Evolutionary conservation across 441 rosid genomes (phyloP).

Genomic region (Pelargonium myrrhifolium): DNA sequence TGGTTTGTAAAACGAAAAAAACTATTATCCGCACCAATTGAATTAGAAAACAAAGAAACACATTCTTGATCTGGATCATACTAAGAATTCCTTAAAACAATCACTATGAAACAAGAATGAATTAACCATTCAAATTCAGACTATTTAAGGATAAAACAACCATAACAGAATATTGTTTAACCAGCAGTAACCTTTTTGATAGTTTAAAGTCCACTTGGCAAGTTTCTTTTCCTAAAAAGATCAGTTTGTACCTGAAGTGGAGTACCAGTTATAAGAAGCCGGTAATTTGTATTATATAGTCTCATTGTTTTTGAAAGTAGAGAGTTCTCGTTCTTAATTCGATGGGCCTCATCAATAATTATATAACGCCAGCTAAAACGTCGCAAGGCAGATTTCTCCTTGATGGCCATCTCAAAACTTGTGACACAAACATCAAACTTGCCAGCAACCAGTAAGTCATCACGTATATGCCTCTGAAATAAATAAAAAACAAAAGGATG

Average conservation of each 20-base stretch:
- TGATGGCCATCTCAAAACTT: conserved; percentile 99
- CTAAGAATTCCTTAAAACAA: too few relatives aligned
- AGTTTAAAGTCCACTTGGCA: not conserved
- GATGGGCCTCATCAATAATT: conserved; percentile 96
- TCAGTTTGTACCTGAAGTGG: conserved; percentile 81
- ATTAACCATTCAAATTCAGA: too few relatives aligned
- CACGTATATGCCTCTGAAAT: conserved; percentile 83
- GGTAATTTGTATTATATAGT: conserved; percentile 81
- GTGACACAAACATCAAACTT: conserved; percentile 98
- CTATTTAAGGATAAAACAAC: not conserved
- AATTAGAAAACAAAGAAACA: too few relatives aligned
- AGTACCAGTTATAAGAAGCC: conserved; percentile 95
- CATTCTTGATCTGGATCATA: too few relatives aligned
- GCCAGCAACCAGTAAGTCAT: conserved; percentile 84
- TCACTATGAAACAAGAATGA: too few relatives aligned
- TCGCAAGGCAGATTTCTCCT: conserved; percentile 83
- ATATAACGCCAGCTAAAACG: conserved; percentile 99
- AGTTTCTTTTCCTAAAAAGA: not conserved
- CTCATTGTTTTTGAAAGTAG: conserved; percentile 99
- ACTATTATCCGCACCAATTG: too few relatives aligned
- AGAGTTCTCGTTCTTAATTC: conserved; percentile 95
- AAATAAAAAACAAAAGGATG: conserved; percentile 14
- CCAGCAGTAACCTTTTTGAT: not conserved
- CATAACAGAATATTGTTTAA: not conserved
- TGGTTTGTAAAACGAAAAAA: too few relatives aligned